Evolutionary conservation across 345 rosid genomes (phyloP).

Genomic region (Hirschfeldia incana): DNA sequence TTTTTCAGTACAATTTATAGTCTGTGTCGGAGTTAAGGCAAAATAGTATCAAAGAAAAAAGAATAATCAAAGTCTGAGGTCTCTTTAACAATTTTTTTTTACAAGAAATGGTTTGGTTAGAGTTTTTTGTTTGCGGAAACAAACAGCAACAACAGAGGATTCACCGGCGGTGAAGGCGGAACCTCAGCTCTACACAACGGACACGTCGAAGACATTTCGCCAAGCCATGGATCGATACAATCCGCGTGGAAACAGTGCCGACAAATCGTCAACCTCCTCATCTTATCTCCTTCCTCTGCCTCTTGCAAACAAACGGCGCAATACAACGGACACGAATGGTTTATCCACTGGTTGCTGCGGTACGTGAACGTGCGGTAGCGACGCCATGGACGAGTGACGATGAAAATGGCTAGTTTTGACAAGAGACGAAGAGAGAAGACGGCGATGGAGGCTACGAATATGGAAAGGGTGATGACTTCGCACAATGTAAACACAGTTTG

Average conservation of each 20-base stretch:
- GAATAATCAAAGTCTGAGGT: not conserved
- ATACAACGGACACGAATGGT: not conserved
- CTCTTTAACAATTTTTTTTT: not conserved
- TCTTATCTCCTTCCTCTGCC: constrained; percentile 41
- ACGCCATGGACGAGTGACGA: constrained; percentile 26
- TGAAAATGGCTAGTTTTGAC: not conserved
- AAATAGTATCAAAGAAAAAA: not conserved
- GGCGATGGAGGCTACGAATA: constrained; percentile 8
- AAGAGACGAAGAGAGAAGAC: constrained; percentile 21
- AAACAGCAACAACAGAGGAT: constrained; percentile 23
- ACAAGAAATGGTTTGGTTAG: not conserved
- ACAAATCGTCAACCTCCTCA: constrained; percentile 40
- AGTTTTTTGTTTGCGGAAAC: constrained; percentile 15
- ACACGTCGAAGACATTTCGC: constrained; percentile 33
- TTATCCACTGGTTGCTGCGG: not conserved
- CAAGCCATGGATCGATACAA: constrained; percentile 49
- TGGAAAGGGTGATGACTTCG: not conserved
- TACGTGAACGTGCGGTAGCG: constrained; percentile 34
- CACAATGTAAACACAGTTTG: not conserved
- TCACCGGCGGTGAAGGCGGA: constrained; percentile 13
- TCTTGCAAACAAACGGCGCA: constrained; percentile 45
- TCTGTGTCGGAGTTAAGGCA: not conserved
- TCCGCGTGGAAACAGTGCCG: constrained; percentile 52
- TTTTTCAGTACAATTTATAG: not conserved
- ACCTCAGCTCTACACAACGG: constrained; percentile 48